Evolutionary conservation across 78 protist genomes (phyloP).

Genomic region (Goniomonas avonlea): DNA sequence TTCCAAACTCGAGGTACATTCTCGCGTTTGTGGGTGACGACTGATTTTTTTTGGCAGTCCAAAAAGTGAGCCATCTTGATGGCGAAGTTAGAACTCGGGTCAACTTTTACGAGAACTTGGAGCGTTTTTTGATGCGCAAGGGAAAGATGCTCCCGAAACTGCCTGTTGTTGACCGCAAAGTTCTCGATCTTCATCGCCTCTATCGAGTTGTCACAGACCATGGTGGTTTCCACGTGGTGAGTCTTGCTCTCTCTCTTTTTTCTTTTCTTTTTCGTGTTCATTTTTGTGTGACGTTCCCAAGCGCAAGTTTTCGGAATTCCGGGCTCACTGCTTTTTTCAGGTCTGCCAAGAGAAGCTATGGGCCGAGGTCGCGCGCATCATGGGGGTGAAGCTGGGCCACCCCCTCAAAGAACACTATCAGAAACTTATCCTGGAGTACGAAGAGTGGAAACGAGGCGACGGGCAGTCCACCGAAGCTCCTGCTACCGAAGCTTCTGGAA

Average conservation of each 20-base stretch:
- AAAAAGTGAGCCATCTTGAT: slow-evolving; percentile 13
- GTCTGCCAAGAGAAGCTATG: background rate
- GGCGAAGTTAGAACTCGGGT: slow-evolving; percentile 6
- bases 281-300: no score
- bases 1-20: slow-evolving; percentile 6
- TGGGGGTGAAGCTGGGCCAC: background rate
- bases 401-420: background rate
- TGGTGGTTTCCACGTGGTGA: slow-evolving; percentile 1
- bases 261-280: no score
- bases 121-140: background rate
- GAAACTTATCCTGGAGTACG: background rate
- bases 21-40: background rate
- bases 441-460: background rate
- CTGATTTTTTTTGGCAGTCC: no score
- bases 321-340: no score
- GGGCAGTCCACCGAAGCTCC: no score
- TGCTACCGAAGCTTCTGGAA: no score
- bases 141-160: slow-evolving; percentile 9
- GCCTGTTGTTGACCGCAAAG: background rate
- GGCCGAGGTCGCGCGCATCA: background rate
- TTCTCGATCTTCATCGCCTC: slow-evolving; percentile 18
- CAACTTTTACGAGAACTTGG: slow-evolving; percentile 4
- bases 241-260: background rate
- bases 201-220: background rate
- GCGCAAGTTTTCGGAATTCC: no score